These are phyloP conservation scores for Trichosporon sp. DNA, from an alignment of 1,284 basidiomycete species.

Conservation along the genomic window DNA sequence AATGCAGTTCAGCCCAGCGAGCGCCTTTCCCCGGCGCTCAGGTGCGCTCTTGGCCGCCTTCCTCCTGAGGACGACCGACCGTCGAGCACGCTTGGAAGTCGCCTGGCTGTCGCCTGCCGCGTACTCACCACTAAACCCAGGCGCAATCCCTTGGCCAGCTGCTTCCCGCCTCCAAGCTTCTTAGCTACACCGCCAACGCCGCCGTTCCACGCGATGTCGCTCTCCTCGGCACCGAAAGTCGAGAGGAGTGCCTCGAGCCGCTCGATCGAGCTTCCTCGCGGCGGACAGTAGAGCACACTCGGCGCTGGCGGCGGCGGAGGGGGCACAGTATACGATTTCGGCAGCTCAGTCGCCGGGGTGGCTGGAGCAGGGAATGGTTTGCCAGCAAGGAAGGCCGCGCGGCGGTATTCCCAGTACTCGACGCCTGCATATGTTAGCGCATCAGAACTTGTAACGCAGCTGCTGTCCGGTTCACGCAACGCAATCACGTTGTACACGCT, in stretches of 20 bases:
- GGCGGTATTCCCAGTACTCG: conserved; percentile 41
- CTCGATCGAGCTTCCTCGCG: conserved; percentile 10
- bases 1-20: too few species aligned
- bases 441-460: too few species aligned
- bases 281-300: neutral
- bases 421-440: conserved; percentile 25
- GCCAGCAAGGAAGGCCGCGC: conserved; percentile 37
- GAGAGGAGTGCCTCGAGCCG: conserved; percentile 34
- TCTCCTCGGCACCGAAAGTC: conserved; percentile 33
- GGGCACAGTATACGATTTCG: conserved; percentile 17
- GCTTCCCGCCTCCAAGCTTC: conserved; percentile 30
- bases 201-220: conserved; percentile 34
- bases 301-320: conserved; percentile 19
- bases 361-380: conserved; percentile 20
- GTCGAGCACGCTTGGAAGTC: too few species aligned
- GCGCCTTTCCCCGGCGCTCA: too few species aligned
- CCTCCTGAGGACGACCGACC: too few species aligned
- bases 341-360: conserved; percentile 12
- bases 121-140: conserved; percentile 41
- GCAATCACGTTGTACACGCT: too few species aligned
- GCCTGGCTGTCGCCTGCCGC: too few species aligned
- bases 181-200: conserved; percentile 33
- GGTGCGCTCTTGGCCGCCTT: too few species aligned
- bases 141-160: conserved; percentile 31
- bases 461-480: too few species aligned